phyloP scores from a whole-genome alignment of 805 yeast genomes.

The Candida yuanshanica region DNA sequence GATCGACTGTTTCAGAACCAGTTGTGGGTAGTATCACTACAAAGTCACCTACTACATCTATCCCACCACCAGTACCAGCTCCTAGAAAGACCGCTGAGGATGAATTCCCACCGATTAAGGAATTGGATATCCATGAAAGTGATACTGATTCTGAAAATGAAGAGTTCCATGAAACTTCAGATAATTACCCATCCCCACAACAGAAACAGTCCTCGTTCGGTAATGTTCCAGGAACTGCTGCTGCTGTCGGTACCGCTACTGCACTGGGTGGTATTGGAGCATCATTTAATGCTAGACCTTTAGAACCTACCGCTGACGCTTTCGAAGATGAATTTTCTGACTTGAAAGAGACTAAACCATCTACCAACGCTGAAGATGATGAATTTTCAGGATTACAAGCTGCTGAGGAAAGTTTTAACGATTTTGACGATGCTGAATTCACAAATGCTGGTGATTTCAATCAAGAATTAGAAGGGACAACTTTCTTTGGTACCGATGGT shows the following conservation, averaged over 20 bases:
- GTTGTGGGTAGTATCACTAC: conserved; percentile 5
- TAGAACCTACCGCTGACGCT: neutral
- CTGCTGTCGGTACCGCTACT: conserved; percentile 25
- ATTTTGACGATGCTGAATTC: conserved; percentile 20
- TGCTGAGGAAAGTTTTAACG: conserved; percentile 26
- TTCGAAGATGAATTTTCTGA: conserved; percentile 9
- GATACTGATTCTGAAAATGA: conserved; percentile 38
- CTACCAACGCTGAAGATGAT: conserved; percentile 27
- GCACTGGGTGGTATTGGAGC: conserved; percentile 14
- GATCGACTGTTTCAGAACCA: conserved; percentile 4
- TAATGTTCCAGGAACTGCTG: neutral
- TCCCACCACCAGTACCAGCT: conserved; percentile 1
- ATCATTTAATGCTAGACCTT: neutral
- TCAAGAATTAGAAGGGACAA: conserved; percentile 18
- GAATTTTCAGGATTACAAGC: conserved; percentile 41
- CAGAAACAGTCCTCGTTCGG: neutral
- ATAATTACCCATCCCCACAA: conserved; percentile 19
- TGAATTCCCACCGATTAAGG: conserved; percentile 61
- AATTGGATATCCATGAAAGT: conserved; percentile 48
- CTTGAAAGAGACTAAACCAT: conserved; percentile 6
- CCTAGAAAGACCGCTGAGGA: conserved; percentile 24
- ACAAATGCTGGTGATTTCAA: conserved; percentile 14
- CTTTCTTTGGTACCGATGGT: conserved; percentile 22
- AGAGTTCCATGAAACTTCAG: conserved; percentile 37
- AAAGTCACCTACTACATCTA: conserved; percentile 1